Percentiles rank a stretch among this genome's conserved stretches.
phyloP scores from a whole-genome alignment of 805 yeast genomes.

The Saccharomycopsis capsularis region DNA sequence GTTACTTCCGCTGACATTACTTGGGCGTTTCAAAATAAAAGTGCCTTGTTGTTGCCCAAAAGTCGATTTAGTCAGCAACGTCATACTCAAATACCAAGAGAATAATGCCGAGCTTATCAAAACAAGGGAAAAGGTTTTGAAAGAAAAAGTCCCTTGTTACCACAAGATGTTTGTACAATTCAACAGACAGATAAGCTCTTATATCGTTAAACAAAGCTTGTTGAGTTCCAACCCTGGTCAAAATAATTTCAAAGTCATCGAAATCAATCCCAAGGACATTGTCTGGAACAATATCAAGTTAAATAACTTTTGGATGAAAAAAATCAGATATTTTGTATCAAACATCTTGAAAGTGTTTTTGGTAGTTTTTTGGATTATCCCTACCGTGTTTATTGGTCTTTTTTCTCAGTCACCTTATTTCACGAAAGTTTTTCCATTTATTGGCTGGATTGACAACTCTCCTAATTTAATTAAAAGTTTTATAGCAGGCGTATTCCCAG shows the following conservation, averaged over 20 bases:
- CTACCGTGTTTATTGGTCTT: constrained; percentile 74
- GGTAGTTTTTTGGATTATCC: constrained; percentile 63
- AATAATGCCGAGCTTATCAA: constrained; percentile 4
- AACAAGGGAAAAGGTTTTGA: constrained; percentile 9
- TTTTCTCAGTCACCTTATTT: constrained; percentile 67
- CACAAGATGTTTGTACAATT: constrained; percentile 60
- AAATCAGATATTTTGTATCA: constrained; percentile 38
- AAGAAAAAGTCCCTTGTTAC: constrained; percentile 16
- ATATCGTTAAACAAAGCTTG: constrained; percentile 55
- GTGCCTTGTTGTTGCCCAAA: neutral
- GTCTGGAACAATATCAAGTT: constrained; percentile 59
- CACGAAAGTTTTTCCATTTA: constrained; percentile 52
- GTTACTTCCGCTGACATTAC: neutral
- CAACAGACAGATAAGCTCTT: constrained; percentile 47
- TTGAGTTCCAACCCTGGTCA: constrained; percentile 37
- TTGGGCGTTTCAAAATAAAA: neutral
- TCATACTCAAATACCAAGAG: constrained; percentile 8
- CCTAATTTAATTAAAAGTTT: constrained; percentile 49
- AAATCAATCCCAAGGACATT: constrained; percentile 59
- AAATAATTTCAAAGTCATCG: constrained; percentile 39
- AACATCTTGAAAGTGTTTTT: constrained; percentile 41
- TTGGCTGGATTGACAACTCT: constrained; percentile 45
- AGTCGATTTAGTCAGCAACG: neutral
- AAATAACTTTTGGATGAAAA: constrained; percentile 32
- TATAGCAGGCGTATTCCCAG: constrained; percentile 59